phyloP scores from a whole-genome alignment of 768 basidiomycete species.

The Tylopilus balloui region DNA sequence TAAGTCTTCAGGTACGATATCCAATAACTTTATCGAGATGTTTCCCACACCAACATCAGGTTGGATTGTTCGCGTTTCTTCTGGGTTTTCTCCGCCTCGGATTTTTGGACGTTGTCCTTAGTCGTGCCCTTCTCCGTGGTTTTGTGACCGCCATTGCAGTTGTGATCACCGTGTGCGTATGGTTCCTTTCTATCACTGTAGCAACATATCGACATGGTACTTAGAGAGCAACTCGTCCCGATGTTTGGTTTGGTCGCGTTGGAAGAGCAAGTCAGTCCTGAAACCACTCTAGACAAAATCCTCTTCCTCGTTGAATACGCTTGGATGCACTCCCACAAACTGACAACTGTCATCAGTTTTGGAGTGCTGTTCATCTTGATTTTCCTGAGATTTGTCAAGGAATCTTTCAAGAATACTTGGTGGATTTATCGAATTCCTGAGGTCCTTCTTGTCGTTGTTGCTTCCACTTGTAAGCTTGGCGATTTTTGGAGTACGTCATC shows the following conservation, averaged over 20 bases:
- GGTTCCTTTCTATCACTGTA: not conserved
- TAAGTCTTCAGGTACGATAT: slow-evolving; percentile 69
- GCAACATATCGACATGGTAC: not conserved
- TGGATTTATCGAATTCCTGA: slow-evolving; percentile 83
- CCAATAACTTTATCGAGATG: not conserved
- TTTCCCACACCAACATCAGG: slow-evolving; percentile 37
- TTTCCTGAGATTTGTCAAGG: slow-evolving; percentile 53
- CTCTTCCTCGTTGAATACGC: slow-evolving; percentile 64
- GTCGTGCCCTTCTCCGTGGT: slow-evolving; percentile 81
- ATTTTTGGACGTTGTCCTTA: slow-evolving; percentile 90
- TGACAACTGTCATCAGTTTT: slow-evolving; percentile 74
- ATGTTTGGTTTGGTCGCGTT: slow-evolving; percentile 78
- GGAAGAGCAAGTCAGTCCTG: slow-evolving; percentile 50
- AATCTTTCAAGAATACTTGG: slow-evolving; percentile 54
- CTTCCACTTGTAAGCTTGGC: slow-evolving; percentile 64
- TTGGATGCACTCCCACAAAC: slow-evolving; percentile 51
- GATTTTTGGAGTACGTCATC: not conserved
- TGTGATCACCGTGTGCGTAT: slow-evolving; percentile 75
- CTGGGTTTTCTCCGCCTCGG: slow-evolving; percentile 87
- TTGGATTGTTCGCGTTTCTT: slow-evolving; percentile 78
- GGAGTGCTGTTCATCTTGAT: slow-evolving; percentile 65
- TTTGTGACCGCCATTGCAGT: slow-evolving; percentile 83
- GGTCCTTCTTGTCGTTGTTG: slow-evolving; percentile 81
- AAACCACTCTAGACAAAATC: slow-evolving; percentile 72
- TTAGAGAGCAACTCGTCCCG: slow-evolving; percentile 78